These are phyloP conservation scores for Meyerozyma athensensis DNA, from an alignment of 1,139 yeast genomes.

Conservation along the genomic window DNA sequence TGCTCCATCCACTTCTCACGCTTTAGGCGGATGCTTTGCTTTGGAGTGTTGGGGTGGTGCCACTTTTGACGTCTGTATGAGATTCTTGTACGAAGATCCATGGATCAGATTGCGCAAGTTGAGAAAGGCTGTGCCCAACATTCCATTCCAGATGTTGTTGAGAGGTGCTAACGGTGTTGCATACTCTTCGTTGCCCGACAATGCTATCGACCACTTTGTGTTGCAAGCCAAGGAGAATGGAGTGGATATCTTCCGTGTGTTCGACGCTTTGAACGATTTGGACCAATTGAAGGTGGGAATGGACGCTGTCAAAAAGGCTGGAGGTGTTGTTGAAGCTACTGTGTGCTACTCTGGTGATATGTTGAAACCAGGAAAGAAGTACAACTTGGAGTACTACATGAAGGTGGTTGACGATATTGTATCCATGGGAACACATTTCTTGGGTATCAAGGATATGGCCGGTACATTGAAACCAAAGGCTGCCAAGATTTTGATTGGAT, in stretches of 20 bases:
- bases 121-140: slow-evolving; percentile 90
- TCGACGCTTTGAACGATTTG: slow-evolving; percentile 93
- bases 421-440: slow-evolving; percentile 89
- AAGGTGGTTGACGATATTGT: slow-evolving; percentile 80
- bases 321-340: slow-evolving; percentile 98
- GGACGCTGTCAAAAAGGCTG: slow-evolving; percentile 95
- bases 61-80: slow-evolving; percentile 96
- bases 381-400: slow-evolving; percentile 86
- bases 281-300: slow-evolving; percentile 97
- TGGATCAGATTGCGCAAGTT: slow-evolving; percentile 92
- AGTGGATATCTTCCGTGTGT: slow-evolving; percentile 95
- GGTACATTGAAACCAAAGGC: slow-evolving; percentile 97
- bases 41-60: slow-evolving; percentile 99
- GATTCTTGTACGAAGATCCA: slow-evolving; percentile 97
- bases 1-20: slow-evolving; percentile 92
- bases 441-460: slow-evolving; percentile 99
- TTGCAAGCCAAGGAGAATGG: slow-evolving; percentile 92
- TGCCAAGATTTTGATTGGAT: slow-evolving; percentile 72
- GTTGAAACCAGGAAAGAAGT: slow-evolving; percentile 92
- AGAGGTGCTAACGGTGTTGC: slow-evolving; percentile 99
- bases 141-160: slow-evolving; percentile 97
- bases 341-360: slow-evolving; percentile 98
- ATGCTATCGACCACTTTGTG: slow-evolving; percentile 96
- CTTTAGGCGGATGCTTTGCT: slow-evolving; percentile 86
- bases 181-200: slow-evolving; percentile 94